phyloP scores from a whole-genome alignment of 208 protist genomes.

The Trypanosoma brucei region DNA sequence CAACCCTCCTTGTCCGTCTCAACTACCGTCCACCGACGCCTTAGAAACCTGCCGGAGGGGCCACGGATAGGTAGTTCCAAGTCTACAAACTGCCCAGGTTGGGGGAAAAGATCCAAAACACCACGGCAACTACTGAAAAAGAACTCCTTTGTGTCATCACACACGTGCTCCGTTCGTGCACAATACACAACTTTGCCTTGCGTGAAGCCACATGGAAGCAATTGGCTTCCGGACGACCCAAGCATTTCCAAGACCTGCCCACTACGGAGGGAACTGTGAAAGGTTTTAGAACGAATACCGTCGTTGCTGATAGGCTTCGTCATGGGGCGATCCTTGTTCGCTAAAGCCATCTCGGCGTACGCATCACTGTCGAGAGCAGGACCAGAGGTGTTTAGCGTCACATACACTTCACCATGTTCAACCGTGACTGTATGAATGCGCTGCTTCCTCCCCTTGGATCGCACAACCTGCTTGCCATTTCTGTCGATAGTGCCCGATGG shows the following conservation, averaged over 20 bases:
- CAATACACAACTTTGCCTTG: conserved; percentile 10
- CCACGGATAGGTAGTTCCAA: conserved; percentile 50
- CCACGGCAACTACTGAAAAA: conserved; percentile 36
- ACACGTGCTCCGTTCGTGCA: conserved; percentile 27
- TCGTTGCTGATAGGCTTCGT: conserved; percentile 17
- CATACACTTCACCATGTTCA: conserved; percentile 61
- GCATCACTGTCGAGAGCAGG: conserved; percentile 59
- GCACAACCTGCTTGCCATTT: conserved; percentile 30
- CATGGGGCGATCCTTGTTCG: conserved; percentile 58
- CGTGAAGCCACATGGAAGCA: background rate
- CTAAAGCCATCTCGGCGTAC: conserved; percentile 73
- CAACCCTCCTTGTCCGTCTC: conserved; percentile 30
- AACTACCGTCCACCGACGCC: conserved; percentile 67
- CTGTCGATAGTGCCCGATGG: conserved; percentile 23
- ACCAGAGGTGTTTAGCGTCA: conserved; percentile 46
- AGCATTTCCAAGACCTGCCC: conserved; percentile 43
- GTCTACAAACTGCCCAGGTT: conserved; percentile 58
- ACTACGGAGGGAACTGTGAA: conserved; percentile 59
- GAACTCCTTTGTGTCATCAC: conserved; percentile 49
- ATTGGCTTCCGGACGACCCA: background rate
- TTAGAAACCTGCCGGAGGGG: conserved; percentile 17
- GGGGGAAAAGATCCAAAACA: conserved; percentile 12
- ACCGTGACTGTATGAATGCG: conserved; percentile 62
- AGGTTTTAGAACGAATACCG: conserved; percentile 6
- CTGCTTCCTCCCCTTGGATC: conserved; percentile 86